Conservation (phyloP, 106 monocot species). For the Apostasia shenzhenica region DNA sequence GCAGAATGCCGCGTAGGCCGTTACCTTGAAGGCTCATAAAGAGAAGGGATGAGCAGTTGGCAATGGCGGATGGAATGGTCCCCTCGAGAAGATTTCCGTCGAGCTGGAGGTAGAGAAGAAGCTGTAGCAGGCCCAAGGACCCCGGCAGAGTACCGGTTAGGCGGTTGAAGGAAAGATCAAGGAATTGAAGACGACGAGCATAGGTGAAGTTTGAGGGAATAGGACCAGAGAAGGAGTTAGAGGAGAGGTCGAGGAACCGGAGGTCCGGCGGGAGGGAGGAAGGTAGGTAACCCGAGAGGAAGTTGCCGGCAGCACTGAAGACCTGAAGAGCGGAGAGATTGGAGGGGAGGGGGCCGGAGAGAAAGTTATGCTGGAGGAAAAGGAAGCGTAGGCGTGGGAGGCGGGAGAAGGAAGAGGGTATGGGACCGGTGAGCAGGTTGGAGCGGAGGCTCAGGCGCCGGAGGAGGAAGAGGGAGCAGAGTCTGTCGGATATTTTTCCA, state of each 20-base stretch:
- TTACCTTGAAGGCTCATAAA: conserved; percentile 55
- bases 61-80: conserved; percentile 42
- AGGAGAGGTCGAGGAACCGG: conserved; percentile 61
- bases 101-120: conserved; percentile 41
- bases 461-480: conserved; percentile 39
- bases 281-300: conserved; percentile 42
- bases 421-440: conserved; percentile 45
- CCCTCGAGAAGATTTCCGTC: conserved; percentile 64
- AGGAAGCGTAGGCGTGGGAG: conserved; percentile 44
- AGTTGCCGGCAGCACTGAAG: conserved; percentile 40
- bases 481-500: conserved; percentile 35
- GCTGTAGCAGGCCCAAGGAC: conserved; percentile 23
- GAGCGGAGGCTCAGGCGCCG: conserved; percentile 51
- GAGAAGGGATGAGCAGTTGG: conserved; percentile 55
- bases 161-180: conserved; percentile 52
- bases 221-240: conserved; percentile 43
- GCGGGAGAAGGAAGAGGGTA: conserved; percentile 35
- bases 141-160: conserved; percentile 38
- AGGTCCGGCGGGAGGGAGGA: conserved; percentile 26
- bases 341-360: conserved; percentile 47
- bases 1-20: conserved; percentile 49
- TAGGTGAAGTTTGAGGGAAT: conserved; percentile 30
- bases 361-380: conserved; percentile 60
- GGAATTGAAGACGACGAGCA: conserved; percentile 19
- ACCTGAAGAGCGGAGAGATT: conserved; percentile 34